Evolutionary conservation across 2,329 filamentous ascomycete genomes (phyloP).

Genomic region (Pyrenochaeta sp.): DNA sequence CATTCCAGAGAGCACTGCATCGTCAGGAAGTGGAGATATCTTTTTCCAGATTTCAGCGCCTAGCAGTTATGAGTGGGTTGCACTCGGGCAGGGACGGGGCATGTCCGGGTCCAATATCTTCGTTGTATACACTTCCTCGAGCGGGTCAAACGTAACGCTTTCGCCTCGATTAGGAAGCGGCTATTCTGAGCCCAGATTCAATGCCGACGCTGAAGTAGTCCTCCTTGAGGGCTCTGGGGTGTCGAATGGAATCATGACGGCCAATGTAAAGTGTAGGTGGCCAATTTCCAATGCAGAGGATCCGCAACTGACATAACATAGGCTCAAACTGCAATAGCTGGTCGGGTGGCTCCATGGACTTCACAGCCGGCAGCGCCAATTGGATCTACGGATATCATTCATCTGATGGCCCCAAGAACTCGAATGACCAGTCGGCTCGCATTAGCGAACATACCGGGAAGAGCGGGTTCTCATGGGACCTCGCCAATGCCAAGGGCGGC

Average conservation of each 20-base stretch:
- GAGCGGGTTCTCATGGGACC: slow-evolving; percentile 56
- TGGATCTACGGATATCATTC: slow-evolving; percentile 62
- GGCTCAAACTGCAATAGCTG: slow-evolving; percentile 63
- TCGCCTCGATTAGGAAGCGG: slow-evolving; percentile 61
- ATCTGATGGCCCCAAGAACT: slow-evolving; percentile 58
- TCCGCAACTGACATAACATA: slow-evolving; percentile 17
- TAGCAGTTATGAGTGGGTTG: slow-evolving; percentile 62
- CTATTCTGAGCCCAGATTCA: slow-evolving; percentile 53
- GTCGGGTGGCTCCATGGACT: slow-evolving; percentile 62
- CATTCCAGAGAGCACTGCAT: slow-evolving; percentile 62
- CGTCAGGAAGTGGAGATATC: slow-evolving; percentile 62
- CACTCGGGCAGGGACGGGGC: slow-evolving; percentile 62
- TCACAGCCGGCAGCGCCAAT: slow-evolving; percentile 52
- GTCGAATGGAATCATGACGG: slow-evolving; percentile 61
- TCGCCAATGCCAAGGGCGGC: slow-evolving; percentile 61
- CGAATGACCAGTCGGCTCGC: slow-evolving; percentile 53
- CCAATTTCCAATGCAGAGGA: neutral
- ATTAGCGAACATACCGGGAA: slow-evolving; percentile 58
- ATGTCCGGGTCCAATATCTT: slow-evolving; percentile 69
- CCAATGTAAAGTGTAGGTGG: slow-evolving; percentile 62
- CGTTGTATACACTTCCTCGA: slow-evolving; percentile 63
- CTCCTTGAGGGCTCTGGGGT: slow-evolving; percentile 65
- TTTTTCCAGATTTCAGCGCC: slow-evolving; percentile 67
- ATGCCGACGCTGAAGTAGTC: slow-evolving; percentile 54
- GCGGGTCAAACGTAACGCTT: slow-evolving; percentile 64